Conservation (phyloP, 345 rosid species). For the Zanthoxylum bungeanum region DNA sequence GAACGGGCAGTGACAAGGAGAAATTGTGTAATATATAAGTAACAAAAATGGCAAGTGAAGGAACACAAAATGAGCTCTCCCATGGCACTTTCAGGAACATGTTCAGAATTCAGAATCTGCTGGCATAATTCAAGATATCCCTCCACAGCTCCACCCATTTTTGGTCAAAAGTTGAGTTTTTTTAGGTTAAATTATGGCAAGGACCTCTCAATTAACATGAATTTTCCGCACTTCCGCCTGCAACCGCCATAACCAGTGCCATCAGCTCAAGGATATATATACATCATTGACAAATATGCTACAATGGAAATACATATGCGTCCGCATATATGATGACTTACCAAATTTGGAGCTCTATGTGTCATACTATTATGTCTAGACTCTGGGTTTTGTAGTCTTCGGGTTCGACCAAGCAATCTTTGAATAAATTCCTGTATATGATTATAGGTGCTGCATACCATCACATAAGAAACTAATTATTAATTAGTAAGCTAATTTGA, state of each 20-base stretch:
- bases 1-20: background rate
- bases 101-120: background rate
- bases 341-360: slow-evolving; percentile 22
- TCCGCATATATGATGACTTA: slow-evolving; percentile 22
- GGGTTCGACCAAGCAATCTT: slow-evolving; percentile 26
- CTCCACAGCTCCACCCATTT: background rate
- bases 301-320: background rate
- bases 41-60: too few relatives aligned
- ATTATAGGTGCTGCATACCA: slow-evolving; percentile 46
- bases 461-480: slow-evolving; percentile 14
- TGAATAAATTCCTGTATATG: slow-evolving; percentile 40
- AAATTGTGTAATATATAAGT: too few relatives aligned
- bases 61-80: too few relatives aligned
- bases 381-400: slow-evolving; percentile 24
- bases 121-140: background rate
- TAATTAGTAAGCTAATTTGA: background rate
- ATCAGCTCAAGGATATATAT: background rate
- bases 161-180: background rate
- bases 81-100: background rate
- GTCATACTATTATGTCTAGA: slow-evolving; percentile 18
- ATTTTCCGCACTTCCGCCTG: slow-evolving; percentile 25
- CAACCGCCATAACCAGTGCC: slow-evolving; percentile 10
- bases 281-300: background rate
- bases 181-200: background rate
- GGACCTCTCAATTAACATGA: slow-evolving; percentile 3